These are phyloP conservation scores for Isoetes taiwanensis DNA, from an alignment of 75 land plant species.

Conservation along the genomic window DNA sequence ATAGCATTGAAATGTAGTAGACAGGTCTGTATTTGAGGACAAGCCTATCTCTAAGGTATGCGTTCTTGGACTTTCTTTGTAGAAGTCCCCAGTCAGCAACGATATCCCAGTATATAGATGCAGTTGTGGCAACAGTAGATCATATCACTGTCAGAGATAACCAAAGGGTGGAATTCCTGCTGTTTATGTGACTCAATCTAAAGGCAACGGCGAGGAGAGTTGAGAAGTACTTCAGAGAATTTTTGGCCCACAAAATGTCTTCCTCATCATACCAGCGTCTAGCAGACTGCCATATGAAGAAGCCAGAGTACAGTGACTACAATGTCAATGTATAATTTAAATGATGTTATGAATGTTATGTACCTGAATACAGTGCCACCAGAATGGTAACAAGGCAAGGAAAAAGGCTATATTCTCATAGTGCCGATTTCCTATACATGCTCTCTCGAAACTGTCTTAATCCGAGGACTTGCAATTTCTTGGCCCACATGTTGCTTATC, in stretches of 20 bases:
- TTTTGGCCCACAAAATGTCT: background rate
- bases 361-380: too few species aligned
- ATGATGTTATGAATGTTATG: too few species aligned
- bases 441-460: too few species aligned
- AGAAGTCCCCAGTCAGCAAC: slow-evolving; percentile 16
- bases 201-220: slow-evolving; percentile 1
- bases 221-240: slow-evolving; percentile 8
- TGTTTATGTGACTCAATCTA: background rate
- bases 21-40: slow-evolving; percentile 25
- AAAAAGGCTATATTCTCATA: too few species aligned
- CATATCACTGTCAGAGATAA: background rate
- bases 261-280: slow-evolving; percentile 4
- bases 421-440: too few species aligned
- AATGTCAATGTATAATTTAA: too few species aligned
- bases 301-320: too few species aligned
- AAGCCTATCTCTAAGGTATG: slow-evolving; percentile 9
- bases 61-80: background rate
- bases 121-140: slow-evolving; percentile 10
- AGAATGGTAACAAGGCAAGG: too few species aligned
- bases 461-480: too few species aligned
- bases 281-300: too few species aligned
- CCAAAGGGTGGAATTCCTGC: background rate
- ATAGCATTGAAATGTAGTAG: slow-evolving; percentile 44
- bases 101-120: slow-evolving; percentile 9
- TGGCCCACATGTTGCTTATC: too few species aligned